These are phyloP conservation scores for Morella rubra DNA, from an alignment of 306 rosid genomes.

Conservation along the genomic window DNA sequence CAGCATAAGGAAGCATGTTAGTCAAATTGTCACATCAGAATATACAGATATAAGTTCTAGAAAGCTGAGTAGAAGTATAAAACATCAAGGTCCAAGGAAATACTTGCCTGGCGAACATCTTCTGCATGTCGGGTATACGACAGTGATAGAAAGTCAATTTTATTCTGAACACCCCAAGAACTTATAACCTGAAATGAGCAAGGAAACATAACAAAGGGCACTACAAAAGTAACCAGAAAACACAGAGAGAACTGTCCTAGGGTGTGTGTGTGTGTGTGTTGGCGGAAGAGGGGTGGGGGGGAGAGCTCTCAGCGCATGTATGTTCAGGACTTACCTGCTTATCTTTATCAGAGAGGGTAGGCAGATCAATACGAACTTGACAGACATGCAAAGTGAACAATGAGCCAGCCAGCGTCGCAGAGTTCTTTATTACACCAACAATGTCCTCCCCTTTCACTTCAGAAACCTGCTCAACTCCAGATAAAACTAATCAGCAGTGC, in stretches of 20 bases:
- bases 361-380: conserved; percentile 81
- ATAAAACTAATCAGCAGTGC: conserved; percentile 29
- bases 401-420: conserved; percentile 89
- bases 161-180: conserved; percentile 83
- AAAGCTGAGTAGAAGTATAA: neutral
- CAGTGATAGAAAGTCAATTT: conserved; percentile 82
- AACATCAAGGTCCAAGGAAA: conserved; percentile 6
- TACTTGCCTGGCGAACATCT: conserved; percentile 76
- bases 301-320: too few species aligned
- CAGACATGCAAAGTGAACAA: conserved; percentile 93
- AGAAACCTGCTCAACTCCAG: conserved; percentile 59
- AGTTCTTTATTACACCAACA: conserved; percentile 75
- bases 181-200: conserved; percentile 59
- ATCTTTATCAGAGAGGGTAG: conserved; percentile 87
- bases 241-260: neutral
- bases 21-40: neutral
- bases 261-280: too few species aligned
- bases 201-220: neutral
- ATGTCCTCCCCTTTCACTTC: conserved; percentile 81
- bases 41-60: neutral
- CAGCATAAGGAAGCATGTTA: neutral
- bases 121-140: conserved; percentile 82
- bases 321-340: conserved; percentile 57
- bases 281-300: too few species aligned
- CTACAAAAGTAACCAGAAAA: neutral